A percentile compares a stretch with the other conserved stretches of the same genome.
These are phyloP conservation scores for Hypoxylon sp. DNA, from an alignment of 2,329 filamentous ascomycete genomes.

Conservation along the genomic window DNA sequence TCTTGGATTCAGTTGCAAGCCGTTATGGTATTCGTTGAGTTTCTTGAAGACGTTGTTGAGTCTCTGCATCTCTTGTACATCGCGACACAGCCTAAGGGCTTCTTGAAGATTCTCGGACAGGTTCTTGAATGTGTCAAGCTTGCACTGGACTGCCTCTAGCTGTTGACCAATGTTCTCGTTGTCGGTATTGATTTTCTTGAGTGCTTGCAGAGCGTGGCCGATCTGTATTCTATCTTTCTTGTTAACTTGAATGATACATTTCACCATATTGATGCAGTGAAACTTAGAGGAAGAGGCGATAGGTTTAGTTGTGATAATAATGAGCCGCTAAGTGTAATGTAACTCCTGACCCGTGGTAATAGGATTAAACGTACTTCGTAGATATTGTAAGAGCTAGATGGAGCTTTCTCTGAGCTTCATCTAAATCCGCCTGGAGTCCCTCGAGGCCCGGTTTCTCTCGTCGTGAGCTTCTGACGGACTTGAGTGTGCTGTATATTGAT, in stretches of 20 bases:
- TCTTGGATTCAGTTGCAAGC: constrained; percentile 17
- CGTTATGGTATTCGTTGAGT: not conserved
- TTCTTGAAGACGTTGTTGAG: not conserved
- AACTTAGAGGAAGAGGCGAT: not conserved
- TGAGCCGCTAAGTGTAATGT: not conserved
- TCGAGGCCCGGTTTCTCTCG: not conserved
- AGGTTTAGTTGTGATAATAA: not conserved
- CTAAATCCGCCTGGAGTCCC: not conserved
- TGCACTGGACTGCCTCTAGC: not conserved
- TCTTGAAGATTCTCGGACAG: constrained; percentile 2
- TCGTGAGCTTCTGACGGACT: not conserved
- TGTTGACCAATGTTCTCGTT: constrained; percentile 1
- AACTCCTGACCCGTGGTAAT: not conserved
- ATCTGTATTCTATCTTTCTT: not conserved
- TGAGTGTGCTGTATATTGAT: not conserved
- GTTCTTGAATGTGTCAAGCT: not conserved
- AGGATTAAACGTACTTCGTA: constrained; percentile 2
- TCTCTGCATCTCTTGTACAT: not conserved
- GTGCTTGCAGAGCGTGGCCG: not conserved
- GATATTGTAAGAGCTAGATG: constrained; percentile 9
- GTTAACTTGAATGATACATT: not conserved
- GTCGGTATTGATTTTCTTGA: not conserved
- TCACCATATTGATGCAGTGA: too few relatives aligned
- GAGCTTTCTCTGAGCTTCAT: not conserved
- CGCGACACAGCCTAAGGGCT: not conserved